Base-by-base conservation (phyloP, 106 monocot genomes). In the Apostasia ramifera region DNA sequence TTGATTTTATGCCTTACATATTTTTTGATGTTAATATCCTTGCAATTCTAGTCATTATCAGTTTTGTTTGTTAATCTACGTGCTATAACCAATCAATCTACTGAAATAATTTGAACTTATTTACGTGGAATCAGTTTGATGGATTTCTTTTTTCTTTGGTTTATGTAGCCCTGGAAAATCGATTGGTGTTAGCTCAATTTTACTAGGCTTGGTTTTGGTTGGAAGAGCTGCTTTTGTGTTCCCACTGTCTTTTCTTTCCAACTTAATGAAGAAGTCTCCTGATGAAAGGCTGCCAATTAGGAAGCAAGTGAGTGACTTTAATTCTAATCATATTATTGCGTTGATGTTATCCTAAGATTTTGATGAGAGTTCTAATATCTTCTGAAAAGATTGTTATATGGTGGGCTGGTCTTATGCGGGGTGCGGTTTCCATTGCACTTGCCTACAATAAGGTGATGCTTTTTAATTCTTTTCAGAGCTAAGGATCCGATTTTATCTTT, bases 351-450 rank as follows among this genome's bases (percentile, higher is more conserved):
- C 59, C 38, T 55, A 9, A 52, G 43, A 53, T 50, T 57, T 56
- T 47, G 40, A 38, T 15, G 47, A 48, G 10, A 61, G 3, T 14
- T 56, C 44, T 46, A 50, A 42, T 13, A 53, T 11, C 40, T 82
- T 71, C n/a, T 63, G 44, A 2, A 57, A 81, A 99, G 98, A 68
- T 99, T 64, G 79, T 75, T 67, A 93, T 99, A 83, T 99, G 98
- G 98, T 99, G 98, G 98, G 92, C 98, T 43, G 98, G 98, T 69
- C 83, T 99, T 13, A 99, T 99, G 98, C 90, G 98, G 75, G 98
- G 98, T 60, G 93, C 98, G 15, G 98, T 99, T 47, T 99, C 98
- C 7, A 90, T 99, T 83, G 98, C 98, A 60, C 93, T 99, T 81
- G 98, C 98, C 73, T 99, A 99, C 76, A 99, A 90, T 77, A 78